Base-by-base conservation (phyloP, 2,329 filamentous ascomycete species). In the Cercospora sp. region DNA sequence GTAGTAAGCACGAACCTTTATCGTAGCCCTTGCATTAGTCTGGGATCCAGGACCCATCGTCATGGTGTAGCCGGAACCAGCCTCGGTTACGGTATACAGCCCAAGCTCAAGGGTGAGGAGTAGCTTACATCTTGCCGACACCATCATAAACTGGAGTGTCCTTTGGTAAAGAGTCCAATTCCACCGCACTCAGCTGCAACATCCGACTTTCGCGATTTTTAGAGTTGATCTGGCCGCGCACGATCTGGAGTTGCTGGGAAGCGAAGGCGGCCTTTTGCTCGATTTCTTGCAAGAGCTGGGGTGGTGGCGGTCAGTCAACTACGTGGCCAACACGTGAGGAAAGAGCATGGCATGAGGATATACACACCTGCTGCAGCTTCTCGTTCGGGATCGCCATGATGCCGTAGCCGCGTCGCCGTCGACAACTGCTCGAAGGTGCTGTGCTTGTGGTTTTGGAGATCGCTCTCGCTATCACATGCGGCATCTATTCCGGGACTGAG, bases 331-430 rank as follows among this genome's bases (percentile, higher is more conserved):
- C n/a, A 12, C 33, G 42, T 16, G 61, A 42, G 23, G 12, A 36
- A 30, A 26, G 53, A 33, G 63, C 26, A 42, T 64, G 33, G 48
- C 13, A 36, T 48, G 26, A 64, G 33, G 20, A 6, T 20, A 60
- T 48, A 59, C 80, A 69, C 78, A 94, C 94, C 90, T 97, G 97
- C 79, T 97, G 92, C 72, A 98, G 84, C 67, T 94, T 93, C 83
- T 96, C 92, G 77, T 96, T 97, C 64, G 94, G 90, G 75, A 98
- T 95, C 64, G 94, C 92, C 94, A 98, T 97, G 62, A 42, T 55
- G 53, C 53, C 42, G 31, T 57, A 45, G 18, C 28, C 30, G 23
- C 28, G 55, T 58, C 58, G 55, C 31, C 55, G 55, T 36, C 55
- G 28, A 23, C 16, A 58, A 42, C 2, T 58, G 33, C 33, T 64